phyloP scores from a whole-genome alignment of 2,329 filamentous ascomycete species.

The Onygena corvina region DNA sequence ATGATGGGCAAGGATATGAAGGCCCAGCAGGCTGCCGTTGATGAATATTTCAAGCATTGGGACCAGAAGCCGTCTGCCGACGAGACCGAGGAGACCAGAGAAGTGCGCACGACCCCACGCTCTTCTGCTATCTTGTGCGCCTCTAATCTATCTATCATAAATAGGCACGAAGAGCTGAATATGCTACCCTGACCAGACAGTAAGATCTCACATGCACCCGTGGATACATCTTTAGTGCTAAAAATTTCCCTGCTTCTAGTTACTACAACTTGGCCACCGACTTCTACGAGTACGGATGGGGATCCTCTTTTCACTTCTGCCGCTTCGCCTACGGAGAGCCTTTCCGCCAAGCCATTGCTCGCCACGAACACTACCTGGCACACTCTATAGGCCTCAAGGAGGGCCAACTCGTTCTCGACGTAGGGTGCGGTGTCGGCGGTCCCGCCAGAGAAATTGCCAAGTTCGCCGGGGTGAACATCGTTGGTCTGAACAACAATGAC shows the following conservation, averaged over 20 bases:
- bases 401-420: slow-evolving; percentile 82
- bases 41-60: slow-evolving; percentile 96
- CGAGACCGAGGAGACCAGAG: slow-evolving; percentile 73
- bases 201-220: slow-evolving; percentile 34
- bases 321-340: slow-evolving; percentile 77
- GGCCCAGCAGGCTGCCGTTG: slow-evolving; percentile 69
- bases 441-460: slow-evolving; percentile 92
- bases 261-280: slow-evolving; percentile 98
- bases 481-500: slow-evolving; percentile 96
- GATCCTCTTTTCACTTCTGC: slow-evolving; percentile 93
- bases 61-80: slow-evolving; percentile 66
- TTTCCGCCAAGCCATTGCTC: slow-evolving; percentile 83
- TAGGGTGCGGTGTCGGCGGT: slow-evolving; percentile 92
- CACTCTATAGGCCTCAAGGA: slow-evolving; percentile 75
- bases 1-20: slow-evolving; percentile 73
- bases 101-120: slow-evolving; percentile 49
- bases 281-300: slow-evolving; percentile 94
- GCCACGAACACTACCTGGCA: slow-evolving; percentile 96
- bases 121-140: neutral
- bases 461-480: slow-evolving; percentile 80
- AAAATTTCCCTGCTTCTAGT: slow-evolving; percentile 39
- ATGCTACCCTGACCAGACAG: slow-evolving; percentile 87
- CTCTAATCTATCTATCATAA: no score
- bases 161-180: slow-evolving; percentile 70
- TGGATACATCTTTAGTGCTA: neutral